Percentiles rank a stretch among this genome's conserved stretches.
Conservation (phyloP, 2,329 filamentous ascomycete species). For the Epichloe sp. region DNA sequence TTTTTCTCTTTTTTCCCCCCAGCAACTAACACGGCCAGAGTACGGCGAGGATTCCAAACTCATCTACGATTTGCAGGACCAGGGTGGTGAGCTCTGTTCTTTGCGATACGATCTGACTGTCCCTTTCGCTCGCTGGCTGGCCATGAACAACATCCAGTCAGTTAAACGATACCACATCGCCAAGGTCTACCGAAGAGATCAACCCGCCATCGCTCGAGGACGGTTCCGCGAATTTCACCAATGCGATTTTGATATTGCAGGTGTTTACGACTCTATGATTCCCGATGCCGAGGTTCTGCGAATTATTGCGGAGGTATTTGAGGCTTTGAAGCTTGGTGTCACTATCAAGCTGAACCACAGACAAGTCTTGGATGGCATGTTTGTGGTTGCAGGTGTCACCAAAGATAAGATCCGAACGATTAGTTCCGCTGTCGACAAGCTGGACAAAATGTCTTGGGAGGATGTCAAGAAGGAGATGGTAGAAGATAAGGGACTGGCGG, state of each 20-base stretch:
- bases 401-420: constrained; percentile 78
- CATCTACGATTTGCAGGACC: constrained; percentile 79
- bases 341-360: constrained; percentile 93
- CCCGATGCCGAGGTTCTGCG: constrained; percentile 82
- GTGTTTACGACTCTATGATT: constrained; percentile 77
- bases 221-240: constrained; percentile 95
- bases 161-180: constrained; percentile 95
- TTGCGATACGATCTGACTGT: constrained; percentile 81
- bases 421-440: constrained; percentile 86
- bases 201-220: constrained; percentile 65
- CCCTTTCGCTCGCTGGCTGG: constrained; percentile 82
- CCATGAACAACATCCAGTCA: constrained; percentile 75
- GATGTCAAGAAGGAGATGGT: constrained; percentile 90
- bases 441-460: constrained; percentile 84
- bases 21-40: constrained; percentile 25
- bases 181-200: constrained; percentile 52
- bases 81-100: constrained; percentile 64
- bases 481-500: constrained; percentile 72
- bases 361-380: constrained; percentile 85
- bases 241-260: constrained; percentile 93
- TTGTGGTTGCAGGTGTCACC: constrained; percentile 81
- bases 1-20: not conserved
- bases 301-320: constrained; percentile 76
- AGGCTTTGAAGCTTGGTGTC: constrained; percentile 58
- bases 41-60: constrained; percentile 89